Base-by-base conservation (phyloP, 371 early-diverging fungal genomes). In the Capillidium heterosporum region DNA sequence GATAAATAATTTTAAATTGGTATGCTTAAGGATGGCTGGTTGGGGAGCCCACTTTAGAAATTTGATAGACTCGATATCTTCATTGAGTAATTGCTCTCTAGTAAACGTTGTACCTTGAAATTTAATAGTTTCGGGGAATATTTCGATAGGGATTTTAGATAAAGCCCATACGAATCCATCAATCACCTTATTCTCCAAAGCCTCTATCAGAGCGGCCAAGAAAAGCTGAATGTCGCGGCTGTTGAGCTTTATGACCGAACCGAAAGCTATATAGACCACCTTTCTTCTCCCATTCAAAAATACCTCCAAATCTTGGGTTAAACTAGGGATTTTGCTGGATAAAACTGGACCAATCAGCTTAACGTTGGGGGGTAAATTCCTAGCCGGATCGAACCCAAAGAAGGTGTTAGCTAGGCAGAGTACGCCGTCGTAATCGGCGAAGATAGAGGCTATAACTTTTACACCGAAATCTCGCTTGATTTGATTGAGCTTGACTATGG, bases 21-120 rank as follows among this genome's bases (percentile, higher is more conserved):
- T 39, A 55, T 59, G 59, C 7, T 59, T 21, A n/a, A 59, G 35
- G 4, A 59, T 29, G 3, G 59, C 28, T 5, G n/a, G 48, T 32
- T 59, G 59, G 15, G 53, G 53, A 10, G 59, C 59, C 47, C 55
- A 40, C 2, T 32, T 29, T n/a, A 44, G n/a, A 13, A 44, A 4
- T 10, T n/a, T 4, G 23, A 44, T 21, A 3, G 15, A 3, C 5
- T 44, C 44, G 23, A 19, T 10, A 5, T n/a, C n/a, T 44, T 19
- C 44, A 13, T 44, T 19, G 44, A 44, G n/a, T n/a, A 44, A 44
- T 5, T 44, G 19, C n/a, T 44, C 19, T 19, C 15, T 21, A 11
- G 5, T 44, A 19, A 10, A 13, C 3, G 5, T 4, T 19, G 3
- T 21, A 44, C n/a, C n/a, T 19, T 19, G 19, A n/a, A 19, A 19